Evolutionary conservation across 306 rosid species (phyloP).

Genomic region (Rubus parviflorus): DNA sequence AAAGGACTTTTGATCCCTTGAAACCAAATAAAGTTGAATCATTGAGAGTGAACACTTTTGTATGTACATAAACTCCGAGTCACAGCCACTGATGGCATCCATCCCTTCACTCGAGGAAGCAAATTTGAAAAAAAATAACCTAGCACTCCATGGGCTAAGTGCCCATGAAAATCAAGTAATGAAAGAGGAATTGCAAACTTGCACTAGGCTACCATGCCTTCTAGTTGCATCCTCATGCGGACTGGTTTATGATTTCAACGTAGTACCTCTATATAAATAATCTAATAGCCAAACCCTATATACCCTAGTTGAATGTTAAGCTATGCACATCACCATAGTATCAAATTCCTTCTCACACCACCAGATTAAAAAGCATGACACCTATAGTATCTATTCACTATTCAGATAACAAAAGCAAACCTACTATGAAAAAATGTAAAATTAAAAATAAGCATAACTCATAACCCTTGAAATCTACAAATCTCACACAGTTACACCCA

Average conservation of each 20-base stretch:
- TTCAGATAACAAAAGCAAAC: background rate
- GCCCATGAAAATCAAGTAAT: background rate
- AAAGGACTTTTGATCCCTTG: background rate
- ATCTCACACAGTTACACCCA: background rate
- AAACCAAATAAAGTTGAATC: background rate
- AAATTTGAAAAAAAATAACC: background rate
- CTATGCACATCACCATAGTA: background rate
- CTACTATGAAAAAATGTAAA: background rate
- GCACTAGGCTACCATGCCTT: background rate
- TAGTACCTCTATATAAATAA: background rate
- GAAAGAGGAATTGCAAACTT: background rate
- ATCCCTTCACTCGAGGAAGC: background rate
- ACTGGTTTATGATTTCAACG: background rate
- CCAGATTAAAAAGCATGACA: background rate
- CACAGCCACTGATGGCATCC: background rate
- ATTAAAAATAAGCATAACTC: background rate
- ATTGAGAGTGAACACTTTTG: background rate
- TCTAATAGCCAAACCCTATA: background rate
- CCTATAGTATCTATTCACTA: background rate
- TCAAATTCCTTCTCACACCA: background rate
- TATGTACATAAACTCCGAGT: background rate
- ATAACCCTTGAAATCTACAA: too few species aligned
- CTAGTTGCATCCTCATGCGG: background rate
- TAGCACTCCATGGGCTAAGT: background rate
- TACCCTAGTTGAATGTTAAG: background rate